Percentiles rank a stretch among this genome's conserved stretches.
Evolutionary conservation across 257 asterid species (phyloP).

Genomic region (Solanum bulbocastanum): DNA sequence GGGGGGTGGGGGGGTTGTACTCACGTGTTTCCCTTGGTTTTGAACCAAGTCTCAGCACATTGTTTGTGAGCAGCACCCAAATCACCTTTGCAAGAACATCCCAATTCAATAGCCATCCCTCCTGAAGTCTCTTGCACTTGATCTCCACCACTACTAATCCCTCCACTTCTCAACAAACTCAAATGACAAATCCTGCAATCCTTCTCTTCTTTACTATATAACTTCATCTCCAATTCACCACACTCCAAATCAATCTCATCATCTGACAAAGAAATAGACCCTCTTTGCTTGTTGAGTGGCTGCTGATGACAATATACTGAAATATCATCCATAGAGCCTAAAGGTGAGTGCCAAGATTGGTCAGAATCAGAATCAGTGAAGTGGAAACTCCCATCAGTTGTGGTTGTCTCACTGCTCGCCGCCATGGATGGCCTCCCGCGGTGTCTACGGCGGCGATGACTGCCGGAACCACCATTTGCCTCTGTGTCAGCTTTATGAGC

Average conservation of each 20-base stretch:
- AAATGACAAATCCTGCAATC: conserved; percentile 47
- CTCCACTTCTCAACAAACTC: conserved; percentile 17
- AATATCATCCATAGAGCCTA: conserved; percentile 13
- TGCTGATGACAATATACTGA: neutral
- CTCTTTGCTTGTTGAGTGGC: conserved; percentile 5
- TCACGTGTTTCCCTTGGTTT: conserved; percentile 42
- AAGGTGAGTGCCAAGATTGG: conserved; percentile 12
- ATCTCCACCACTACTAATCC: conserved; percentile 8
- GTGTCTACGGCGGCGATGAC: conserved; percentile 6
- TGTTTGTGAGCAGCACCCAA: conserved; percentile 40
- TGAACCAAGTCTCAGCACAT: conserved; percentile 54
- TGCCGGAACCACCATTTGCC: neutral
- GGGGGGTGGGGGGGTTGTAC: neutral
- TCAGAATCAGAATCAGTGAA: conserved; percentile 31
- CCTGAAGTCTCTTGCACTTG: neutral
- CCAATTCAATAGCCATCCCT: conserved; percentile 27
- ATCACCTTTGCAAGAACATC: conserved; percentile 46
- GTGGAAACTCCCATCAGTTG: conserved; percentile 33
- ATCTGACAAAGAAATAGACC: neutral
- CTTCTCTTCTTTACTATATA: conserved; percentile 5
- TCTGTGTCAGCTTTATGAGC: conserved; percentile 12
- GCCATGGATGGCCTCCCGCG: conserved; percentile 18
- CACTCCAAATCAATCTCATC: conserved; percentile 34
- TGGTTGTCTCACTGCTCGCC: conserved; percentile 30
- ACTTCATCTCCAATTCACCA: conserved; percentile 28